A percentile compares a stretch with the other conserved stretches of the same genome.
Conservation (phyloP, 805 yeast species). For the Cyberlindnera maclurae region DNA sequence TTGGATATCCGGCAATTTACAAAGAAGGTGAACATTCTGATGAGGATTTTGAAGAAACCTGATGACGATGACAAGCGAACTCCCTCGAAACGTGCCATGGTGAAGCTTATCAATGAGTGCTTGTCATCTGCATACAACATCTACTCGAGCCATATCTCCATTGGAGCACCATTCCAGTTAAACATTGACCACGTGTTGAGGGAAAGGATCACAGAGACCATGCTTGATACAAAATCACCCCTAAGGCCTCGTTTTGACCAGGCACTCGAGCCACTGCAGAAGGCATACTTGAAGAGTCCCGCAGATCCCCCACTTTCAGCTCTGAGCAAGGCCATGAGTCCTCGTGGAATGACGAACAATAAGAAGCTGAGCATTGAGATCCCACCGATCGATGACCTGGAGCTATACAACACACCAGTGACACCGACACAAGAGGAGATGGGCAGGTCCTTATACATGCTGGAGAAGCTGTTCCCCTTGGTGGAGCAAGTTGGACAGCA, state of each 20-base stretch:
- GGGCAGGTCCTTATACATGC: constrained; percentile 27
- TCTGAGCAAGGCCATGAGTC: too few species aligned
- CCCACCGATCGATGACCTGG: constrained; percentile 1
- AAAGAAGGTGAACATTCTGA: constrained; percentile 37
- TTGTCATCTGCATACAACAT: constrained; percentile 56
- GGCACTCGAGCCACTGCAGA: not conserved
- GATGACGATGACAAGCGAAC: constrained; percentile 4
- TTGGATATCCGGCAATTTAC: constrained; percentile 48
- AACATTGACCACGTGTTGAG: constrained; percentile 56
- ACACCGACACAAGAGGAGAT: constrained; percentile 30
- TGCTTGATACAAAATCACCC: constrained; percentile 34
- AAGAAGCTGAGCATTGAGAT: constrained; percentile 20
- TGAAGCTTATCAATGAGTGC: constrained; percentile 45
- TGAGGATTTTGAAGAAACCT: constrained; percentile 28
- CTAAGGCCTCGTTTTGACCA: constrained; percentile 13
- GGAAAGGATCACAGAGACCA: constrained; percentile 33
- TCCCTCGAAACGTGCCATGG: constrained; percentile 24
- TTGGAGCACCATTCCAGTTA: constrained; percentile 61
- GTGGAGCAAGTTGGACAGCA: constrained; percentile 43
- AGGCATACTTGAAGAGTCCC: too few species aligned
- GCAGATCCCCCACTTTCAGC: too few species aligned
- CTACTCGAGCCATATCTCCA: constrained; percentile 56
- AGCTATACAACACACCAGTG: constrained; percentile 4
- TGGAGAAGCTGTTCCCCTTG: constrained; percentile 34
- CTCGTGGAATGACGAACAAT: constrained; percentile 5